Evolutionary conservation across 2,329 filamentous ascomycete genomes (phyloP).

Genomic region (Pseudocercospora eumusae): DNA sequence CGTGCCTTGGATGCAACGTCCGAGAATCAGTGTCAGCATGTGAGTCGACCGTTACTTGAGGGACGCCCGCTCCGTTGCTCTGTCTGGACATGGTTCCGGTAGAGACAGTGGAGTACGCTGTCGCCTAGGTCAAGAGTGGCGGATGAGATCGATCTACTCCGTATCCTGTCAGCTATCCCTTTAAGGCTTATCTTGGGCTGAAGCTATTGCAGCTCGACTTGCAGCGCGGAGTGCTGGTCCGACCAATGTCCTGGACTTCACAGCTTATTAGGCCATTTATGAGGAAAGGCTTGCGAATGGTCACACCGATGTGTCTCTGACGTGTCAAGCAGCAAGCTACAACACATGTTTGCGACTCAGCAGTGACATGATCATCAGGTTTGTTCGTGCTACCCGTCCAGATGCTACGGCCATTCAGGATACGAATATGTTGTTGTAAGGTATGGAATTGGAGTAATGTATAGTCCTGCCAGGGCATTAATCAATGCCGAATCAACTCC

Average conservation of each 20-base stretch:
- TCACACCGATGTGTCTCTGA: conserved; percentile 4
- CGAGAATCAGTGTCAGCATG: background rate
- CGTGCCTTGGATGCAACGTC: conserved; percentile 44
- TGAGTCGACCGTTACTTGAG: background rate
- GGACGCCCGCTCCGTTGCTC: background rate
- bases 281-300: background rate
- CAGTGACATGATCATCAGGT: background rate
- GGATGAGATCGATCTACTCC: too few relatives aligned
- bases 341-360: background rate
- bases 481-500: too few relatives aligned
- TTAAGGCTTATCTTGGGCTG: background rate
- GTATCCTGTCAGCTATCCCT: background rate
- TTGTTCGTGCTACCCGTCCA: too few relatives aligned
- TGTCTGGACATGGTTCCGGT: background rate
- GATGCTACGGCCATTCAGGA: too few relatives aligned
- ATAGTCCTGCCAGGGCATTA: too few relatives aligned
- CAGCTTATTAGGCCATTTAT: background rate
- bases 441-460: too few relatives aligned
- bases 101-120: background rate
- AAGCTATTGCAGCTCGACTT: background rate
- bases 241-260: background rate
- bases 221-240: background rate
- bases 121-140: background rate
- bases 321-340: background rate
- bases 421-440: too few relatives aligned